Percentiles rank a stretch among this genome's conserved stretches.
Conservation (phyloP, 176 grass and related monocot species). For the Oryza officinalis region DNA sequence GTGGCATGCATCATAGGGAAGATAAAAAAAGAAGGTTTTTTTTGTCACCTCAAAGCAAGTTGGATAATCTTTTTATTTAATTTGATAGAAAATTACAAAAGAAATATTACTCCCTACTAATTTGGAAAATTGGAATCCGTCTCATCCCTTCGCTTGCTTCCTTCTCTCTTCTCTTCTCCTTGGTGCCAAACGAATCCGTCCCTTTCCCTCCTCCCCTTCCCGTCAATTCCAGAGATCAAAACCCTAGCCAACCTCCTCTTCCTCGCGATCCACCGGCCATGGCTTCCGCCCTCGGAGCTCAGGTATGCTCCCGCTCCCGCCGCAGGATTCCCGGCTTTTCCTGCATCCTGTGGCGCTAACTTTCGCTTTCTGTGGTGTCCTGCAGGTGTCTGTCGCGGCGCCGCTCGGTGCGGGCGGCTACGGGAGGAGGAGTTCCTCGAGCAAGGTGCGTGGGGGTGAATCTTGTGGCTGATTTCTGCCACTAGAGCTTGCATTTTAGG, state of each 20-base stretch:
- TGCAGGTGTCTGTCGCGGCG: constrained; percentile 34
- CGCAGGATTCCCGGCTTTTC: not conserved
- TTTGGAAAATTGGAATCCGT: not conserved
- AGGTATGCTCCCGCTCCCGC: constrained; percentile 11
- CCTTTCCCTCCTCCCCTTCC: constrained; percentile 5
- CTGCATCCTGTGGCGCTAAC: not conserved
- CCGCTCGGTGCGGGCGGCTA: constrained; percentile 15
- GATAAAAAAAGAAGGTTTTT: not conserved
- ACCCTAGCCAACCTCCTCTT: constrained; percentile 33
- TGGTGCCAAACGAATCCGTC: not conserved
- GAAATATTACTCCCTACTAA: too few relatives aligned
- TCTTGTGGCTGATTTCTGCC: not conserved
- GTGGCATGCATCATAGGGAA: not conserved
- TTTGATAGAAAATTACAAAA: too few relatives aligned
- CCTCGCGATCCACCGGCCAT: constrained; percentile 5
- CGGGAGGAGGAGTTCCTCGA: constrained; percentile 17
- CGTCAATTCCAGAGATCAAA: constrained; percentile 45
- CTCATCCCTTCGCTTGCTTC: not conserved
- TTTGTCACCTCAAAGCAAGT: not conserved
- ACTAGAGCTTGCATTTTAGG: not conserved
- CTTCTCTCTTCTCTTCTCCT: not conserved
- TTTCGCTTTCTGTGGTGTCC: not conserved
- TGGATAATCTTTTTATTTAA: not conserved
- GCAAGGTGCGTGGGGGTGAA: constrained; percentile 36
- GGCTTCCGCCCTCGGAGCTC: constrained; percentile 36